phyloP scores from a whole-genome alignment of 1,139 yeast genomes.

The Saccharomyces hybrid region DNA sequence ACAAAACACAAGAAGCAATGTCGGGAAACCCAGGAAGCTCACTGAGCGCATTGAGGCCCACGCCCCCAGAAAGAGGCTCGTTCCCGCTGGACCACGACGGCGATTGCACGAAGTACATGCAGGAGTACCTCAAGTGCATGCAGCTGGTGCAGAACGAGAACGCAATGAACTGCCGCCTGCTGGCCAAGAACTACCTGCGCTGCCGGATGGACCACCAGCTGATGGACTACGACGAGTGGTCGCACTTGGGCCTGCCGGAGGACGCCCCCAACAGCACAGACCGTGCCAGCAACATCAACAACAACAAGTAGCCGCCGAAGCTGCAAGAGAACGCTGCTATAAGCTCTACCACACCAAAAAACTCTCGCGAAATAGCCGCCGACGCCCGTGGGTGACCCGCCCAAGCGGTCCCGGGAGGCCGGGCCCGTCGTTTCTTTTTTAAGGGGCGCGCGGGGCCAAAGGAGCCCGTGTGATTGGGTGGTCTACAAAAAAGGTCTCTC shows the following conservation, averaged over 20 bases:
- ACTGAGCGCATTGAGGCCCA: constrained; percentile 57
- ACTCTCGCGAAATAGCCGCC: background rate
- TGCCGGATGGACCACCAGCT: constrained; percentile 89
- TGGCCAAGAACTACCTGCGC: constrained; percentile 73
- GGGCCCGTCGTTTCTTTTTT: background rate
- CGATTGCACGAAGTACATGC: constrained; percentile 75
- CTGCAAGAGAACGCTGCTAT: too few relatives aligned
- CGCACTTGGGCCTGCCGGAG: constrained; percentile 73
- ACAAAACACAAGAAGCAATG: constrained; percentile 13
- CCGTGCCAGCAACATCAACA: background rate
- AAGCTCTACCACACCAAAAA: background rate
- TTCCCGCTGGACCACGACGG: constrained; percentile 91
- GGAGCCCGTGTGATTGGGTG: background rate
- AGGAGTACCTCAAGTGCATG: constrained; percentile 68
- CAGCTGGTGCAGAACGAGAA: constrained; percentile 71
- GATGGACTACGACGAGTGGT: constrained; percentile 82
- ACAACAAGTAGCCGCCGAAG: background rate
- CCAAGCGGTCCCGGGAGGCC: background rate
- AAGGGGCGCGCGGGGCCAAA: background rate
- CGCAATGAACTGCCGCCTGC: constrained; percentile 78
- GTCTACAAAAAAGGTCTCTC: background rate
- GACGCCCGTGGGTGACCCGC: background rate
- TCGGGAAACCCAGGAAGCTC: constrained; percentile 37
- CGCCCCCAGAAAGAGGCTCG: constrained; percentile 94
- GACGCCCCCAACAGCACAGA: constrained; percentile 31